Percentiles rank a stretch among this genome's conserved stretches.
phyloP scores from a whole-genome alignment of 1,284 basidiomycete genomes.

The Boletus sp. region DNA sequence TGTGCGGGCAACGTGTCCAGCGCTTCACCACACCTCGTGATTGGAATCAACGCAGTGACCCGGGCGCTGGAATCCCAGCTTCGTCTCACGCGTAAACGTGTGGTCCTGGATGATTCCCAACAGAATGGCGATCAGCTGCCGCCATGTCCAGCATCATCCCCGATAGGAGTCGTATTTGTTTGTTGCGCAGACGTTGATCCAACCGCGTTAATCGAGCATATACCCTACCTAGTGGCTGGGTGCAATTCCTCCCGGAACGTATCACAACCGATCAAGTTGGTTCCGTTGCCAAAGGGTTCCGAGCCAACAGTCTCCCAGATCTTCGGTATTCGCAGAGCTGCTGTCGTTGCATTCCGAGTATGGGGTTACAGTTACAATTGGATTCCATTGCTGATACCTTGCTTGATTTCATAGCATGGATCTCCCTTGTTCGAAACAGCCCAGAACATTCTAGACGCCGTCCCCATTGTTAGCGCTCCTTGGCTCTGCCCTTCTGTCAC shows the following conservation, averaged over 20 bases:
- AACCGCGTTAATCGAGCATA: constrained; percentile 62
- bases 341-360: constrained; percentile 64
- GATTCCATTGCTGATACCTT: constrained; percentile 8
- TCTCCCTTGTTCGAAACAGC: constrained; percentile 40
- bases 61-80: constrained; percentile 66
- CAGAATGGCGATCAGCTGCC: constrained; percentile 21
- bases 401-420: constrained; percentile 29
- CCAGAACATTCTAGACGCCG: constrained; percentile 39
- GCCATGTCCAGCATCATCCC: constrained; percentile 3
- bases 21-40: constrained; percentile 43
- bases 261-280: constrained; percentile 45
- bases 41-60: constrained; percentile 82
- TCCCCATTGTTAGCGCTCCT: constrained; percentile 54
- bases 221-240: constrained; percentile 69
- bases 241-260: constrained; percentile 51
- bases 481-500: constrained; percentile 49
- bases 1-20: background rate
- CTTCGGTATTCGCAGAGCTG: constrained; percentile 65
- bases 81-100: constrained; percentile 31
- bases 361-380: background rate
- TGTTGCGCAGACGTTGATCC: constrained; percentile 73
- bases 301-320: constrained; percentile 62
- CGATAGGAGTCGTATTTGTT: constrained; percentile 54
- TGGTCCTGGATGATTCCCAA: constrained; percentile 11
- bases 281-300: constrained; percentile 70